phyloP scores from a whole-genome alignment of 768 basidiomycete species.

The Leccinellum luteum region DNA sequence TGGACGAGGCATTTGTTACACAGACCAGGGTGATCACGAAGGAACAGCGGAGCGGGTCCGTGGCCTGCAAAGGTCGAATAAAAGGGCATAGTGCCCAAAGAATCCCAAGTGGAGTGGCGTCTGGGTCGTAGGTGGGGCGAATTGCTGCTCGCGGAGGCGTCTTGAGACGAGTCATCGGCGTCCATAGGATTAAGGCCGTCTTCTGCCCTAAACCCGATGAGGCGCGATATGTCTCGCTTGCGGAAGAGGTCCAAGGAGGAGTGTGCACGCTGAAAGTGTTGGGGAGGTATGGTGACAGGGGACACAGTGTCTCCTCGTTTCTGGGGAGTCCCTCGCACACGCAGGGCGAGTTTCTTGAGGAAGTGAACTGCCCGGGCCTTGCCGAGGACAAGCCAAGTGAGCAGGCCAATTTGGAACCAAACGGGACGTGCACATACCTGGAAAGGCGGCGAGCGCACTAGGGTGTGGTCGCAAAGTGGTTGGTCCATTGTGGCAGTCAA shows the following conservation, averaged over 20 bases:
- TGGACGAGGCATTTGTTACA: neutral
- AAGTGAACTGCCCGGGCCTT: constrained; percentile 38
- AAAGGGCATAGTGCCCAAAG: constrained; percentile 4
- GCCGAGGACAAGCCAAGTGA: neutral
- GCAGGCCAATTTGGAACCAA: constrained; percentile 14
- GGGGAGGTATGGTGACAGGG: constrained; percentile 22
- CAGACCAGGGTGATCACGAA: constrained; percentile 9
- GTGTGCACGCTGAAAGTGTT: constrained; percentile 25
- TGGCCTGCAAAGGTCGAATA: constrained; percentile 12
- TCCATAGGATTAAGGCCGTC: constrained; percentile 27
- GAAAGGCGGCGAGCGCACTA: constrained; percentile 21
- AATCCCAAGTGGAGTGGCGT: constrained; percentile 26
- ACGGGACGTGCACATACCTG: constrained; percentile 25
- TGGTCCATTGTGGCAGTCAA: constrained; percentile 28
- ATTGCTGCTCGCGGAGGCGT: constrained; percentile 23
- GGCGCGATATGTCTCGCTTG: constrained; percentile 22
- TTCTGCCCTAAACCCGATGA: constrained; percentile 24
- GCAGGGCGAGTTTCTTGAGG: constrained; percentile 36
- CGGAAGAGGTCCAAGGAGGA: constrained; percentile 36
- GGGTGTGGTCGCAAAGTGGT: constrained; percentile 22
- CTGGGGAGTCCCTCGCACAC: constrained; percentile 31
- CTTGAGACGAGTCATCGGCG: constrained; percentile 32
- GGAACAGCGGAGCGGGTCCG: constrained; percentile 9
- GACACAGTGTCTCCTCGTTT: constrained; percentile 29
- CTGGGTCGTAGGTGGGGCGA: constrained; percentile 19